phyloP scores from a whole-genome alignment of 257 asterid genomes.

The Nicotiana obtusifolia region DNA sequence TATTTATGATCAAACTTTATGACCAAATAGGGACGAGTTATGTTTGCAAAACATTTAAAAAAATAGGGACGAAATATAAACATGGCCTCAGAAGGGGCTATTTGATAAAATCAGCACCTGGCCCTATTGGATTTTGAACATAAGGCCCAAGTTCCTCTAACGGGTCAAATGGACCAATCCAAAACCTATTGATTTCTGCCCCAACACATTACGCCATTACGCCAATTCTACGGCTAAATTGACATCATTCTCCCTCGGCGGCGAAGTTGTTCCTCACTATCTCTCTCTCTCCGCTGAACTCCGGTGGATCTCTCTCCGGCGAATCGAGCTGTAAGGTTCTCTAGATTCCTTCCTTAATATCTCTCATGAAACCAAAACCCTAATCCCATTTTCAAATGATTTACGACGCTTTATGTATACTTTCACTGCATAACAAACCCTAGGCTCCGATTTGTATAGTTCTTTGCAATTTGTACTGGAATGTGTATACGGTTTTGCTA shows the following conservation, averaged over 20 bases:
- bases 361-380: neutral
- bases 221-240: neutral
- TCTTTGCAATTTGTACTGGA: neutral
- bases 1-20: no score
- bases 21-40: no score
- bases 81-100: neutral
- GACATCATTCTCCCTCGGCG: neutral
- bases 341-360: neutral
- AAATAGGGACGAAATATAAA: no score
- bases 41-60: no score
- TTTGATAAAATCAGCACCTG: neutral
- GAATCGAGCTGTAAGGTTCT: neutral
- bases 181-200: neutral
- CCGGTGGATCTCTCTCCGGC: conserved; percentile 4
- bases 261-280: neutral
- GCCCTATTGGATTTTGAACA: neutral
- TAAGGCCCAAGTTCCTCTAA: neutral
- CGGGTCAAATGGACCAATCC: neutral
- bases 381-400: neutral
- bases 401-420: neutral
- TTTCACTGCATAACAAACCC: neutral
- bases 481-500: neutral
- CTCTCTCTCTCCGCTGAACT: neutral
- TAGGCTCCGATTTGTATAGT: neutral
- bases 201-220: neutral